Conservation (phyloP, 2,329 filamentous ascomycete genomes). For the Claviceps sp. region DNA sequence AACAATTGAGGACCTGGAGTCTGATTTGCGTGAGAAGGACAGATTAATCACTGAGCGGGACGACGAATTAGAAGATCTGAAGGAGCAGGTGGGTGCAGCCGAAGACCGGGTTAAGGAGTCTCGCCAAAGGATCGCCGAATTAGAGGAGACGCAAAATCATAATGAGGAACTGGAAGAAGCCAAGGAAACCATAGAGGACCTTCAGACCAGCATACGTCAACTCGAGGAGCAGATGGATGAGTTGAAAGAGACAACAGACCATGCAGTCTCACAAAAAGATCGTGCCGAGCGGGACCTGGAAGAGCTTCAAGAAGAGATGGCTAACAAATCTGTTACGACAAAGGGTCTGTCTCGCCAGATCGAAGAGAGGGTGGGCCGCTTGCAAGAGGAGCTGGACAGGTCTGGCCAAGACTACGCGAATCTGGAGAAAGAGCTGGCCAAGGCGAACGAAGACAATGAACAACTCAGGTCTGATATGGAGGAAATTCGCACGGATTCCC, state of each 20-base stretch:
- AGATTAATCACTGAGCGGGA: constrained; percentile 59
- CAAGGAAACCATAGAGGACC: constrained; percentile 42
- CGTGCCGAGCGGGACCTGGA: constrained; percentile 46
- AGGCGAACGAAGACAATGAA: constrained; percentile 32
- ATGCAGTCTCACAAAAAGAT: constrained; percentile 40
- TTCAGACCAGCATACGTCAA: constrained; percentile 40
- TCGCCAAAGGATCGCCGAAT: constrained; percentile 34
- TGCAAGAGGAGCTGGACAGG: constrained; percentile 52
- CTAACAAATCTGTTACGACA: constrained; percentile 64
- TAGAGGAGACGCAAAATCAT: constrained; percentile 42
- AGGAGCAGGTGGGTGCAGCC: constrained; percentile 36
- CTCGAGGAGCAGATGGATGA: constrained; percentile 42
- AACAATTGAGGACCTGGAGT: constrained; percentile 63
- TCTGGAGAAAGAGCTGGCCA: constrained; percentile 37
- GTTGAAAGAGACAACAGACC: constrained; percentile 38
- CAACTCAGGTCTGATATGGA: constrained; percentile 31
- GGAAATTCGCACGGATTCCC: constrained; percentile 22
- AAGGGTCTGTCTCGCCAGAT: constrained; percentile 63
- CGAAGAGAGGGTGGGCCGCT: constrained; percentile 52
- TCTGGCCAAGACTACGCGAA: constrained; percentile 33
- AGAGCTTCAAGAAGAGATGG: constrained; percentile 62
- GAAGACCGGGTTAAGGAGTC: constrained; percentile 46
- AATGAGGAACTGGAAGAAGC: constrained; percentile 41
- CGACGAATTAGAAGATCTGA: constrained; percentile 58
- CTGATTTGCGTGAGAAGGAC: constrained; percentile 63